A percentile compares a stretch with the other conserved stretches of the same genome.
Conservation (phyloP, 192 early-diverging fungal species). For the Pilobolus umbonatus region DNA sequence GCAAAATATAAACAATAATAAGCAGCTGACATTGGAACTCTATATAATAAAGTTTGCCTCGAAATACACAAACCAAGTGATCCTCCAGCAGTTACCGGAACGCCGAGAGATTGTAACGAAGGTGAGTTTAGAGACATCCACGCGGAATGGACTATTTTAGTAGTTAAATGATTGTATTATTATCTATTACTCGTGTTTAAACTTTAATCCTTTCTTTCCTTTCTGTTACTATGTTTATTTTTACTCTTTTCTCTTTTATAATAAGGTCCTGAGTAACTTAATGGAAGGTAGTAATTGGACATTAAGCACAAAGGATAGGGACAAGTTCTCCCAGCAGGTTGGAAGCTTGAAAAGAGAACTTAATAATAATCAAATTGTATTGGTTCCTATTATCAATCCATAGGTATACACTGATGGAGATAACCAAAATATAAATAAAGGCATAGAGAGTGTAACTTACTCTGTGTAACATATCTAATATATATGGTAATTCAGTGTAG, state of each 20-base stretch:
- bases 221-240: neutral
- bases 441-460: too few relatives aligned
- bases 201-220: slow-evolving; percentile 15
- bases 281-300: slow-evolving; percentile 60
- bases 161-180: too few relatives aligned
- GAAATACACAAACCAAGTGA: slow-evolving; percentile 51
- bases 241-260: neutral
- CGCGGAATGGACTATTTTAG: too few relatives aligned
- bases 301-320: slow-evolving; percentile 49
- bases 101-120: slow-evolving; percentile 36
- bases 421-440: too few relatives aligned
- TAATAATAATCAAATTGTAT: slow-evolving; percentile 15
- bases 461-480: neutral
- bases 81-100: slow-evolving; percentile 48
- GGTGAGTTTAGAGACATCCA: too few relatives aligned
- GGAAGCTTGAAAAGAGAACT: slow-evolving; percentile 47
- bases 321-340: slow-evolving; percentile 64
- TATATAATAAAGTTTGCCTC: slow-evolving; percentile 38
- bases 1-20: neutral
- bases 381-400: slow-evolving; percentile 15
- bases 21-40: neutral
- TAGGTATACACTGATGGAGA: too few relatives aligned
- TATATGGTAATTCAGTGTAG: too few relatives aligned
- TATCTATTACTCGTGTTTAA: slow-evolving; percentile 40
- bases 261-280: slow-evolving; percentile 43